Evolutionary conservation across 2,329 filamentous ascomycete genomes (phyloP).

Genomic region (Podosphaera fusca): DNA sequence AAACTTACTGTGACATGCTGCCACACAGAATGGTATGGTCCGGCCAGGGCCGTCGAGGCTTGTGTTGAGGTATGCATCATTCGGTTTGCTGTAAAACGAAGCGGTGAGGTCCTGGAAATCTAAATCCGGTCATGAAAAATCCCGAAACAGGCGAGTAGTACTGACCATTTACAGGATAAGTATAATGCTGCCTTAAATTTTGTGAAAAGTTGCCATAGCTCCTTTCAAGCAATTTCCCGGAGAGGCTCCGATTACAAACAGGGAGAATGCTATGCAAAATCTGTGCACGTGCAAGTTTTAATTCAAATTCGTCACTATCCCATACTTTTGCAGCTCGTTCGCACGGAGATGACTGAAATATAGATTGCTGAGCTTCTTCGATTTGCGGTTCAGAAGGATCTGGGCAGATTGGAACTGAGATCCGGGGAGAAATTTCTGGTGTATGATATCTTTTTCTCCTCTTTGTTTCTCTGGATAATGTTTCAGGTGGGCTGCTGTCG

Average conservation of each 20-base stretch:
- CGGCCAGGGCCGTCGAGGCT: constrained; percentile 9
- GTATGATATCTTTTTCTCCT: constrained; percentile 13
- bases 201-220: constrained; percentile 7
- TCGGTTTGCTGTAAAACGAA: constrained; percentile 12
- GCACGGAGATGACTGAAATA: constrained; percentile 10
- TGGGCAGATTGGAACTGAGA: constrained; percentile 3
- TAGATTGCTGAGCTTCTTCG: neutral
- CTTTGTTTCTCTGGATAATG: constrained; percentile 12
- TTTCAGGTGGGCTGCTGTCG: constrained; percentile 8
- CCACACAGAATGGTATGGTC: constrained; percentile 38
- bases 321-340: constrained; percentile 4
- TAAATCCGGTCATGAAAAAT: constrained; percentile 4
- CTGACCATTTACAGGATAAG: constrained; percentile 15
- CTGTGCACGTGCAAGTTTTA: constrained; percentile 1
- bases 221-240: constrained; percentile 10
- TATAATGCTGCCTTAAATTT: constrained; percentile 7
- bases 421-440: constrained; percentile 6
- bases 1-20: constrained; percentile 38
- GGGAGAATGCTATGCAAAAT: constrained; percentile 9
- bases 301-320: constrained; percentile 4
- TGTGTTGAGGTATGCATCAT: constrained; percentile 12
- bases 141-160: neutral
- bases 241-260: constrained; percentile 9
- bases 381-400: constrained; percentile 1
- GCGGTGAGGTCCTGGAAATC: constrained; percentile 16